Percentiles rank a stretch among this genome's conserved stretches.
Conservation (phyloP, 306 rosid species). For the Ceratonia siliqua region DNA sequence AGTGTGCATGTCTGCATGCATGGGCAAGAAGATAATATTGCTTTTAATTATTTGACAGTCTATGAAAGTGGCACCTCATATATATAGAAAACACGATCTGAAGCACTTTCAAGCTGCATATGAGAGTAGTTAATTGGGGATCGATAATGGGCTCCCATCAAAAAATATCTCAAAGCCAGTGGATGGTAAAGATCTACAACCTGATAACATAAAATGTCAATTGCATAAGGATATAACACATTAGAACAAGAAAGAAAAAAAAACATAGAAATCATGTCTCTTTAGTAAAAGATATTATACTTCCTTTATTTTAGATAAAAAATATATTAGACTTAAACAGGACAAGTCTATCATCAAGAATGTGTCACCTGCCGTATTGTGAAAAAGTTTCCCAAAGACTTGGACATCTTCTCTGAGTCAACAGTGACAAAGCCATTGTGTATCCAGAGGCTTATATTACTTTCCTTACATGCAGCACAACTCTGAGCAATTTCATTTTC, state of each 20-base stretch:
- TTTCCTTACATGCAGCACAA: slow-evolving; percentile 85
- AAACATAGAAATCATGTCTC: slow-evolving; percentile 2
- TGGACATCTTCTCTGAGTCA: slow-evolving; percentile 93
- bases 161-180: slow-evolving; percentile 84
- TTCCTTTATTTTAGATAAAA: background rate
- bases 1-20: background rate
- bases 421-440: slow-evolving; percentile 94
- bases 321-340: slow-evolving; percentile 7
- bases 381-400: slow-evolving; percentile 95
- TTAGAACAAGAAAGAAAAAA: slow-evolving; percentile 6
- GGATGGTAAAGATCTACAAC: slow-evolving; percentile 92
- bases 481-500: slow-evolving; percentile 99
- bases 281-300: background rate
- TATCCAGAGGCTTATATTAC: slow-evolving; percentile 86
- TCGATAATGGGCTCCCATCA: slow-evolving; percentile 91
- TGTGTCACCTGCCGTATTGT: slow-evolving; percentile 84
- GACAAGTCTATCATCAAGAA: slow-evolving; percentile 3
- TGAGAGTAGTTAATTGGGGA: slow-evolving; percentile 91
- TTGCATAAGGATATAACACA: slow-evolving; percentile 18
- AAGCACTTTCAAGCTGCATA: slow-evolving; percentile 84
- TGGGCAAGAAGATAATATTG: slow-evolving; percentile 5
- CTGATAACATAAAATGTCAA: slow-evolving; percentile 45
- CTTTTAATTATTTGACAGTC: background rate
- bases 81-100: slow-evolving; percentile 85
- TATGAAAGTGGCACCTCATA: slow-evolving; percentile 65